phyloP scores from a whole-genome alignment of 495 filamentous ascomycete species.

The Talaromyces wortmannii region DNA sequence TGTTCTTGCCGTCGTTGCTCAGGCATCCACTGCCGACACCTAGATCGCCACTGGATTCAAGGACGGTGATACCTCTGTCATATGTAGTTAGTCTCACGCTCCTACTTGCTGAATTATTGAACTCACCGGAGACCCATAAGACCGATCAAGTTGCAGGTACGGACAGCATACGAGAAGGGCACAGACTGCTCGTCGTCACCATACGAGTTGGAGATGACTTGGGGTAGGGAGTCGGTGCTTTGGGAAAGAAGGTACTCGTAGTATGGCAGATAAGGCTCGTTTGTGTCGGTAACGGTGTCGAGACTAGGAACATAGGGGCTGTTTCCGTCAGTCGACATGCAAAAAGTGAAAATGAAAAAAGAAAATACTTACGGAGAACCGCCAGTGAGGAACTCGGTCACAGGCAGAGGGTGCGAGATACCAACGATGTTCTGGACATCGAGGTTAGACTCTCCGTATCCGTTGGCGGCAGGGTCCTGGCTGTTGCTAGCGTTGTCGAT shows the following conservation, averaged over 20 bases:
- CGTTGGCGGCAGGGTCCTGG: conserved; percentile 30
- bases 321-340: not conserved
- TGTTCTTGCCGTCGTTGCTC: conserved; percentile 61
- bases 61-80: conserved; percentile 55
- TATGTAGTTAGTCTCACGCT: conserved; percentile 43
- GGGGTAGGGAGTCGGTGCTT: conserved; percentile 51
- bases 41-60: conserved; percentile 67
- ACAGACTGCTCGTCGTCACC: conserved; percentile 71
- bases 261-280: conserved; percentile 73
- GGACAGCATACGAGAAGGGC: conserved; percentile 53
- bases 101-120: conserved; percentile 54
- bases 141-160: conserved; percentile 61
- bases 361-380: conserved; percentile 35
- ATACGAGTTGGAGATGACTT: conserved; percentile 73
- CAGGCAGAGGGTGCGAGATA: conserved; percentile 47
- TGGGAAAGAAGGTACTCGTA: conserved; percentile 52
- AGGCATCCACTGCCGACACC: conserved; percentile 61
- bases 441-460: conserved; percentile 57
- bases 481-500: conserved; percentile 49
- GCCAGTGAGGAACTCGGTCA: conserved; percentile 56
- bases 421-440: conserved; percentile 59
- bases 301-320: conserved; percentile 51
- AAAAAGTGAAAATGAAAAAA: not conserved
- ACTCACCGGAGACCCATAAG: conserved; percentile 64
- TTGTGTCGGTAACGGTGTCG: conserved; percentile 53